These are phyloP conservation scores for Sarcocystis neurona DNA, from an alignment of 169 alveolate genomes.

Conservation along the genomic window DNA sequence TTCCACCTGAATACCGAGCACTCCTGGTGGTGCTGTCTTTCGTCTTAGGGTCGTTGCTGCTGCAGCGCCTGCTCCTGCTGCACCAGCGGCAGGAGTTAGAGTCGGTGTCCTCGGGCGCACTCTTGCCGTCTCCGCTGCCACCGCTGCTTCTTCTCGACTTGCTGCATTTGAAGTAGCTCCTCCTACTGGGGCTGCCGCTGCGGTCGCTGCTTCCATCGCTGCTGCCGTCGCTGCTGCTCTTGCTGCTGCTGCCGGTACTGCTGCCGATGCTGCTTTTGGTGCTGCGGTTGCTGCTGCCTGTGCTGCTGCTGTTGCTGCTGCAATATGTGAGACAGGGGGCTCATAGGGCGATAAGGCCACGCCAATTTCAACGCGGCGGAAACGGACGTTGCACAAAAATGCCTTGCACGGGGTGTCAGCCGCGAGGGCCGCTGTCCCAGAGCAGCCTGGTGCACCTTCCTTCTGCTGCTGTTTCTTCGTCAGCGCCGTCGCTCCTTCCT, in stretches of 20 bases:
- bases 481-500: not conserved
- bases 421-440: too few species aligned
- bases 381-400: too few species aligned
- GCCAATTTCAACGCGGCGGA: too few species aligned
- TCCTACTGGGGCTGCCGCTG: not conserved
- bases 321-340: too few species aligned
- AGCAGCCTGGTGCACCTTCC: too few species aligned
- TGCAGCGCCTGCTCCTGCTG: constrained; percentile 46
- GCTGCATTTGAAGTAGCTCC: not conserved
- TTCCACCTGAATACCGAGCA: too few species aligned
- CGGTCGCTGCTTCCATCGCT: not conserved
- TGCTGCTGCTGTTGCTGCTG: constrained; percentile 32
- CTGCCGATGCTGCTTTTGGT: constrained; percentile 12
- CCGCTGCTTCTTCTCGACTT: constrained; percentile 9
- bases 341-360: too few species aligned
- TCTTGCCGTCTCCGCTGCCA: not conserved
- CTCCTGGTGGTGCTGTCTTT: constrained; percentile 39
- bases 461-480: too few species aligned
- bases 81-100: not conserved
- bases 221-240: constrained; percentile 27
- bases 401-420: too few species aligned
- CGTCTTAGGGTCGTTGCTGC: constrained; percentile 27
- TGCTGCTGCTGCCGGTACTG: constrained; percentile 27
- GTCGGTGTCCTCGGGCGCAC: constrained; percentile 24
- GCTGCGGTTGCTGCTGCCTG: constrained; percentile 36